These are phyloP conservation scores for Hansenula anomala DNA, from an alignment of 1,139 yeast genomes.

Conservation along the genomic window DNA sequence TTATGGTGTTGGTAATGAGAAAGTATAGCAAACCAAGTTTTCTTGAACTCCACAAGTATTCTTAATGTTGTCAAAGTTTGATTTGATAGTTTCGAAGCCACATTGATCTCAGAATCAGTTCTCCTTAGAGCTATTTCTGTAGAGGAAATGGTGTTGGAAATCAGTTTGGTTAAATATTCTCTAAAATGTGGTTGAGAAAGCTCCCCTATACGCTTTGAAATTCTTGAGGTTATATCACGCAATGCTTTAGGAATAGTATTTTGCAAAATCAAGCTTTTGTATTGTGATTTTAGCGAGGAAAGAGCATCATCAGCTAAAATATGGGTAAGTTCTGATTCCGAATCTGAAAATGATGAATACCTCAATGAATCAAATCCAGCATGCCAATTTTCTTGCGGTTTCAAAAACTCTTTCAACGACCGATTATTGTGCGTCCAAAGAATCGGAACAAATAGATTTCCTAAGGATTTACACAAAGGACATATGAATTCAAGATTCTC, in stretches of 20 bases:
- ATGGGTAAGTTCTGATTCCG: conserved; percentile 1
- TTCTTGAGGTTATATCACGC: conserved; percentile 4
- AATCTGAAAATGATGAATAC: conserved; percentile 6
- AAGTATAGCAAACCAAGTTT: conserved; percentile 15
- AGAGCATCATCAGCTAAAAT: conserved; percentile 1
- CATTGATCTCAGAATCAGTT: conserved; percentile 29
- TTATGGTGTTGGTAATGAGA: conserved; percentile 2
- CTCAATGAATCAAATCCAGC: conserved; percentile 10
- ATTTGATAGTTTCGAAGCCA: conserved; percentile 56
- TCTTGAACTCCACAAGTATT: conserved; percentile 42
- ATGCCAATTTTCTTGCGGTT: conserved; percentile 11
- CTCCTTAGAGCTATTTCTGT: conserved; percentile 70
- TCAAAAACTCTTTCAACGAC: conserved; percentile 9
- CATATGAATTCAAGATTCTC: conserved; percentile 75
- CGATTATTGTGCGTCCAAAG: conserved; percentile 17
- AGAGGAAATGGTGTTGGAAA: conserved; percentile 56
- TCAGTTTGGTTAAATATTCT: conserved; percentile 22
- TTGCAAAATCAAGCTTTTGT: conserved; percentile 3
- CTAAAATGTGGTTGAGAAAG: conserved; percentile 17
- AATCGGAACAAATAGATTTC: conserved; percentile 74
- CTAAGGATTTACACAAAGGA: conserved; percentile 86
- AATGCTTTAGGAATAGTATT: conserved; percentile 5
- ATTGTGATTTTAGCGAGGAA: conserved; percentile 5
- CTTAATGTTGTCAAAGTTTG: conserved; percentile 57
- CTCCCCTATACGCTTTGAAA: conserved; percentile 8